These are phyloP conservation scores for Alternaria viburni DNA, from an alignment of 2,329 filamentous ascomycete species.

Conservation along the genomic window DNA sequence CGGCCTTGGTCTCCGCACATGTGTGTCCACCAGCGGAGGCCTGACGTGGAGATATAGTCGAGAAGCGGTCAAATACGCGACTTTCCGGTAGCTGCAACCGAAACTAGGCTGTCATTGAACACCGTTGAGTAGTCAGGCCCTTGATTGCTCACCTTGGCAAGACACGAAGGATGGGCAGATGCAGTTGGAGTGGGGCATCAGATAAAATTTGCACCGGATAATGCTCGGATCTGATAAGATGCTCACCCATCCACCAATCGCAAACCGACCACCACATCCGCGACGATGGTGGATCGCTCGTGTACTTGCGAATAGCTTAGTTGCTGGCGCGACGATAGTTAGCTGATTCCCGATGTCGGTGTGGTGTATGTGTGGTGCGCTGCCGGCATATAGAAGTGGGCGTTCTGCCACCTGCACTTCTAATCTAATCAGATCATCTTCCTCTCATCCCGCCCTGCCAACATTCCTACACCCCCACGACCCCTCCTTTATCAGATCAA, in stretches of 20 bases:
- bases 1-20: not conserved
- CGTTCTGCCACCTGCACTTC: not conserved
- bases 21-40: not conserved
- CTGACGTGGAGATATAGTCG: not conserved
- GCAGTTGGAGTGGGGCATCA: slow-evolving; percentile 8
- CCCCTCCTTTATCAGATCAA: slow-evolving; percentile 19
- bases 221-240: slow-evolving; percentile 15
- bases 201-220: slow-evolving; percentile 17
- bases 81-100: not conserved
- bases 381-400: slow-evolving; percentile 13
- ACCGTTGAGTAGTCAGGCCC: not conserved
- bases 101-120: not conserved
- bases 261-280: not conserved
- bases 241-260: not conserved
- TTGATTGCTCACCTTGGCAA: not conserved
- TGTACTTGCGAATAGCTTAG: not conserved
- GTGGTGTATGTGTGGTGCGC: not conserved
- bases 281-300: slow-evolving; percentile 8
- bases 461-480: slow-evolving; percentile 3
- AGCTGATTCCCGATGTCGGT: slow-evolving; percentile 23
- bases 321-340: slow-evolving; percentile 1
- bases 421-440: slow-evolving; percentile 49
- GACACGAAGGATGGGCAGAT: not conserved
- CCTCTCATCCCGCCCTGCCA: slow-evolving; percentile 1
- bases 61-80: not conserved